Evolutionary conservation across 495 filamentous ascomycete genomes (phyloP).

Genomic region (Penicillium bovifimosum): DNA sequence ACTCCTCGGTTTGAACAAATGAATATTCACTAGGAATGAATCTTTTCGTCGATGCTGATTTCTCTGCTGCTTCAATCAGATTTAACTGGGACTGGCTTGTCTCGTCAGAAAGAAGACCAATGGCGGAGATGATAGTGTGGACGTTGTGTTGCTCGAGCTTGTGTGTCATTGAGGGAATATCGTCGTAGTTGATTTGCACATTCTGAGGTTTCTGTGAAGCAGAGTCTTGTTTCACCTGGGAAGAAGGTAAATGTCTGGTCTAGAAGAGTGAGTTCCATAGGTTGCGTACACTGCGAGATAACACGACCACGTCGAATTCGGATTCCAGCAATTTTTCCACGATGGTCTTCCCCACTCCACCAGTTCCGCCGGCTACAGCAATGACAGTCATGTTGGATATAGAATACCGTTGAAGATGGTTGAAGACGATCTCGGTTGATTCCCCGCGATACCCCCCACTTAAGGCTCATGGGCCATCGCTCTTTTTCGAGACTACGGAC

Average conservation of each 20-base stretch:
- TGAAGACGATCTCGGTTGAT: too few relatives aligned
- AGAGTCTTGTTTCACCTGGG: slow-evolving; percentile 5
- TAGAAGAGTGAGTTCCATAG: neutral
- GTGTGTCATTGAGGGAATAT: slow-evolving; percentile 32
- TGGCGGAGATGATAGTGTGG: slow-evolving; percentile 48
- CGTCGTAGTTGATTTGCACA: slow-evolving; percentile 38
- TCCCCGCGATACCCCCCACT: too few relatives aligned
- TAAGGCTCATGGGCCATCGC: too few relatives aligned
- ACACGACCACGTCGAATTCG: slow-evolving; percentile 39
- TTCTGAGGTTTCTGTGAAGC: slow-evolving; percentile 7
- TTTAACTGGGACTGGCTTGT: slow-evolving; percentile 35
- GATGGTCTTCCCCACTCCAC: slow-evolving; percentile 46
- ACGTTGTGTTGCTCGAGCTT: slow-evolving; percentile 42
- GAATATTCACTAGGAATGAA: slow-evolving; percentile 49
- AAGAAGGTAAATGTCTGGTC: slow-evolving; percentile 17
- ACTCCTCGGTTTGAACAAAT: slow-evolving; percentile 35
- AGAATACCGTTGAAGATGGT: neutral
- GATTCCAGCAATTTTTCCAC: slow-evolving; percentile 38
- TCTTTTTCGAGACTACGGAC: too few relatives aligned
- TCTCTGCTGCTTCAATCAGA: slow-evolving; percentile 46
- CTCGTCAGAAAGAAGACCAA: slow-evolving; percentile 33
- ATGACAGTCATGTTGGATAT: slow-evolving; percentile 31
- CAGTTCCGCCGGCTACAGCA: slow-evolving; percentile 51
- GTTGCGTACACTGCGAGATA: slow-evolving; percentile 31
- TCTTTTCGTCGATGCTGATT: slow-evolving; percentile 37